A percentile compares a stretch with the other conserved stretches of the same genome.
Conservation (phyloP, 202 grass and related monocot species). For the Elaeis oleifera region DNA sequence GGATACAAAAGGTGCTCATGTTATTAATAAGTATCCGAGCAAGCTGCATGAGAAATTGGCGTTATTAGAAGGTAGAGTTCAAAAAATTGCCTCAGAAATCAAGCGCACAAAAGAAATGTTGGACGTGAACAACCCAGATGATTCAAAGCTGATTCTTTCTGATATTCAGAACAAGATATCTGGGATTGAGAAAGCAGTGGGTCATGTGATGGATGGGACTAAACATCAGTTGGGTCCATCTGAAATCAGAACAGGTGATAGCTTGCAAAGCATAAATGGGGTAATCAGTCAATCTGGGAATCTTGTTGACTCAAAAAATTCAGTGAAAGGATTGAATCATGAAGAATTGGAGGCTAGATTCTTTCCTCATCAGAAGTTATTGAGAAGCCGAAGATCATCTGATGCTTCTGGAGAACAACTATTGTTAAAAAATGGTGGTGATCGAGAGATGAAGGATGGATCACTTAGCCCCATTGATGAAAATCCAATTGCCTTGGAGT, state of each 20-base stretch:
- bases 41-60: slow-evolving; percentile 85
- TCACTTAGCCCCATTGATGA: slow-evolving; percentile 29
- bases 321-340: slow-evolving; percentile 50
- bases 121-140: slow-evolving; percentile 71
- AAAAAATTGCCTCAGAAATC: slow-evolving; percentile 94
- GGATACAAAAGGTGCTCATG: slow-evolving; percentile 19
- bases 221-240: slow-evolving; percentile 34
- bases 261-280: slow-evolving; percentile 11
- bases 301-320: slow-evolving; percentile 20
- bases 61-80: slow-evolving; percentile 74
- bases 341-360: slow-evolving; percentile 83
- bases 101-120: slow-evolving; percentile 90
- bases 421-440: slow-evolving; percentile 10
- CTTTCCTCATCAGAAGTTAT: slow-evolving; percentile 83
- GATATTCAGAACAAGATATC: slow-evolving; percentile 88
- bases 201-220: slow-evolving; percentile 52
- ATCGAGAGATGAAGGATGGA: slow-evolving; percentile 18
- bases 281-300: slow-evolving; percentile 18
- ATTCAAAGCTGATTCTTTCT: slow-evolving; percentile 82
- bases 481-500: slow-evolving; percentile 66
- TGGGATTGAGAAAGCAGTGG: slow-evolving; percentile 77
- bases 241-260: slow-evolving; percentile 36
- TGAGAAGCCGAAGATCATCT: slow-evolving; percentile 44
- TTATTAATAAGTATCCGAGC: slow-evolving; percentile 59
- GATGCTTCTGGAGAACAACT: slow-evolving; percentile 22